phyloP scores from a whole-genome alignment of 306 rosid genomes.

The Amphicarpaea edgeworthii region DNA sequence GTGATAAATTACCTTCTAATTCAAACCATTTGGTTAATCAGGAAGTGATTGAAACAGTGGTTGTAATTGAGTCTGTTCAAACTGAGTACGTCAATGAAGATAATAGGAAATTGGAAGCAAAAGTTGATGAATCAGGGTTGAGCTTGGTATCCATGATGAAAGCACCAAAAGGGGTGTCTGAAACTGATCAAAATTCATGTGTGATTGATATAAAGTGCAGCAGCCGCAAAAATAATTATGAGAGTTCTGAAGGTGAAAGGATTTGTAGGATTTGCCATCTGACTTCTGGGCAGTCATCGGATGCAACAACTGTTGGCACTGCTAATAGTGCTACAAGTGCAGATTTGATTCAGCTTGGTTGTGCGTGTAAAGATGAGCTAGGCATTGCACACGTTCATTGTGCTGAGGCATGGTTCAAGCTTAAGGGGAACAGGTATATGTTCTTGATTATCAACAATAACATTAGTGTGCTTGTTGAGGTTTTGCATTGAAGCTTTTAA shows the following conservation, averaged over 20 bases:
- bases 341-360: conserved; percentile 86
- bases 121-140: conserved; percentile 55
- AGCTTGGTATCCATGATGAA: conserved; percentile 52
- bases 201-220: conserved; percentile 69
- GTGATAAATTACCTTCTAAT: conserved; percentile 47
- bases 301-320: conserved; percentile 44
- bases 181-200: conserved; percentile 55
- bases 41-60: conserved; percentile 58
- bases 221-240: conserved; percentile 54
- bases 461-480: conserved; percentile 12
- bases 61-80: conserved; percentile 61
- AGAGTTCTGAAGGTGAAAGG: conserved; percentile 67
- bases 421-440: conserved; percentile 87
- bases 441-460: conserved; percentile 26
- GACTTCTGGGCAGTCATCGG: conserved; percentile 66
- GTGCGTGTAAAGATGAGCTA: conserved; percentile 89
- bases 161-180: conserved; percentile 55
- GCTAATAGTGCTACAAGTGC: conserved; percentile 38
- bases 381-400: conserved; percentile 85
- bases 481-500: conserved; percentile 29
- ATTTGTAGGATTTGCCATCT: conserved; percentile 95
- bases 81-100: conserved; percentile 46
- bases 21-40: conserved; percentile 50
- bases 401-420: conserved; percentile 94
- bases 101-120: conserved; percentile 49